Conservation (phyloP, 306 rosid genomes). For the Clitoria ternatea region DNA sequence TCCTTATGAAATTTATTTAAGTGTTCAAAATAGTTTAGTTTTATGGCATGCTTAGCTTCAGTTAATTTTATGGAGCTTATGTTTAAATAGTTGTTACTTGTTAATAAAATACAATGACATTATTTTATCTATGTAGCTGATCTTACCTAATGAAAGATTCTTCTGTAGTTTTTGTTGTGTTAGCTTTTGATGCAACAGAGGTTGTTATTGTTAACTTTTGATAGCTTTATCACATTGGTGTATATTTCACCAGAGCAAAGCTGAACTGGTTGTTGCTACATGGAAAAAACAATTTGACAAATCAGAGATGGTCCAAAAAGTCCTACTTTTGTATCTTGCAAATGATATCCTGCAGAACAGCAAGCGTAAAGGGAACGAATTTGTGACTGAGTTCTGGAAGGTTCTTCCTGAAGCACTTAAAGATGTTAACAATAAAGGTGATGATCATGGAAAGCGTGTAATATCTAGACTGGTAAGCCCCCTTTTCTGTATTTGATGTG, state of each 20-base stretch:
- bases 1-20: background rate
- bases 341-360: slow-evolving; percentile 90
- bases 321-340: slow-evolving; percentile 78
- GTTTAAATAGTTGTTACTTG: background rate
- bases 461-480: slow-evolving; percentile 70
- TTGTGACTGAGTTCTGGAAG: slow-evolving; percentile 85
- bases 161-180: background rate
- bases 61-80: background rate
- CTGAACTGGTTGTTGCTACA: slow-evolving; percentile 73
- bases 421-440: slow-evolving; percentile 49
- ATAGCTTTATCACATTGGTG: slow-evolving; percentile 91
- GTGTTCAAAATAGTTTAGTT: background rate
- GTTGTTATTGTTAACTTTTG: slow-evolving; percentile 39
- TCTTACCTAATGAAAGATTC: background rate
- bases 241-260: slow-evolving; percentile 77
- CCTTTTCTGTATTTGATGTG: slow-evolving; percentile 7
- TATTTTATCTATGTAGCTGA: background rate
- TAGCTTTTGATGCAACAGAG: background rate
- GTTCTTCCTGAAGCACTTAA: slow-evolving; percentile 79
- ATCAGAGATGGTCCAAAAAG: slow-evolving; percentile 62
- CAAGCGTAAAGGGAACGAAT: slow-evolving; percentile 88
- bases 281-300: slow-evolving; percentile 77
- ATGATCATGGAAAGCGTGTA: slow-evolving; percentile 58
- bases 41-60: background rate
- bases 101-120: background rate